Evolutionary conservation across 345 rosid genomes (phyloP).

Genomic region (Noccaea bulbosa): DNA sequence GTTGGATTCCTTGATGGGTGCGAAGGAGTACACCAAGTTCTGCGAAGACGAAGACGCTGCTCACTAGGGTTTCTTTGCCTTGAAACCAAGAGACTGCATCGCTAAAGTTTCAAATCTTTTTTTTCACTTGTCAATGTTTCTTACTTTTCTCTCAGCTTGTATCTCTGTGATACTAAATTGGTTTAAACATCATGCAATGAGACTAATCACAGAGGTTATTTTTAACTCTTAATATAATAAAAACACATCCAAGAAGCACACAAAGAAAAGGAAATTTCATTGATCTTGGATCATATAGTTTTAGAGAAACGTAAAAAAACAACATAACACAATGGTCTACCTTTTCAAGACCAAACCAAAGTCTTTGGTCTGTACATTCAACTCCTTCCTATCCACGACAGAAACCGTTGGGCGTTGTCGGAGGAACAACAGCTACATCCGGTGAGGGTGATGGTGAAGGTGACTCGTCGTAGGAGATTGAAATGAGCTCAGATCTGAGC

Average conservation of each 20-base stretch:
- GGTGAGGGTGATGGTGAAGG: conserved; percentile 36
- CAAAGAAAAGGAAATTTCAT: conserved; percentile 25
- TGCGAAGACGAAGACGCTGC: conserved; percentile 95
- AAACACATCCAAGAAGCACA: neutral
- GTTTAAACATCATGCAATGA: conserved; percentile 18
- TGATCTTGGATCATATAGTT: conserved; percentile 32
- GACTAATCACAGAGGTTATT: neutral
- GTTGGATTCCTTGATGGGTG: conserved; percentile 70
- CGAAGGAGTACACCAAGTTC: conserved; percentile 82
- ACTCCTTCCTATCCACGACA: conserved; percentile 30
- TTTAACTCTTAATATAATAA: neutral
- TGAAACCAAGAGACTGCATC: conserved; percentile 7
- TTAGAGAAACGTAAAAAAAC: conserved; percentile 20
- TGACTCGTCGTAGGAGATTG: conserved; percentile 41
- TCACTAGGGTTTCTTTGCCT: conserved; percentile 52
- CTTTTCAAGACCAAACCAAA: conserved; percentile 32
- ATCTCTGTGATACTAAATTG: conserved; percentile 32
- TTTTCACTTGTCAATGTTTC: conserved; percentile 27
- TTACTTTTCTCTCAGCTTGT: conserved; percentile 24
- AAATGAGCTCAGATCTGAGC: conserved; percentile 38
- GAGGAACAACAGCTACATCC: conserved; percentile 33
- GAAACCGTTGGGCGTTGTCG: conserved; percentile 26
- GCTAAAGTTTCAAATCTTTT: conserved; percentile 33
- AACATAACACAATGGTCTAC: conserved; percentile 34
- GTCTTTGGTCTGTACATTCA: conserved; percentile 36